Evolutionary conservation across 129 eudicot genomes (phyloP), one percentile per base, ranked within the genome.

Genomic region (Tagetes patula): DNA sequence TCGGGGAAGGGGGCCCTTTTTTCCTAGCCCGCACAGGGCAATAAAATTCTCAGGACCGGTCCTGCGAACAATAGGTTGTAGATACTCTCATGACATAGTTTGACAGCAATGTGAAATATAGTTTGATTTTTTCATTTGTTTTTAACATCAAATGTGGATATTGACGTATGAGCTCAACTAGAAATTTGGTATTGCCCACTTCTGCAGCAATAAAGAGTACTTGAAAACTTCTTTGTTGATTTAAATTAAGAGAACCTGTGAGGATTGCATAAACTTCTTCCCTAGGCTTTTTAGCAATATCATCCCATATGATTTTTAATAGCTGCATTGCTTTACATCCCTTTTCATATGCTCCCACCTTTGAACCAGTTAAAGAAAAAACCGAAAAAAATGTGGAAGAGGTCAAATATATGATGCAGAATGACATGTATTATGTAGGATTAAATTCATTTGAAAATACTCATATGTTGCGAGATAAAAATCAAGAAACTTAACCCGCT

Each of bases 71-170:
- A 58, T 8, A 58, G 39, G 27, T 58, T 58, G 64, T 58, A 58
- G 39, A 58, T 58, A 58, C 64, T 33, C 39, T 58, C 64, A 58
- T 58, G 64, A 31, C 64, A 39, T 20, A 30, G 11, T 58, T 58
- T 32, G 39, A 58, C 1, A 32, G 64, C 64, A 58, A 58, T 32
- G 27, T 58, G 64, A 58, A 58, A 30, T 30, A 58, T 58, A 6
- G 64, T 32, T 58, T 58, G 64, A 31, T 58, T 58, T 9, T 9
- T 31, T 58, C 39, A 32, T 58, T 58, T 58, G 2, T 33, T n/a
- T 58, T 58, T 39, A 33, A 58, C 64, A 58, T 58, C 64, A 58
- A 9, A 58, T 58, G 39, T 20, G 64, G 64, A 32, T 58, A 58
- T 58, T 33, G n/a, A 31, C 64, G 64, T 0, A 58, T 32, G n/a